Evolutionary conservation across 2,329 filamentous ascomycete genomes (phyloP).

Genomic region (Fusarium dlaminii): DNA sequence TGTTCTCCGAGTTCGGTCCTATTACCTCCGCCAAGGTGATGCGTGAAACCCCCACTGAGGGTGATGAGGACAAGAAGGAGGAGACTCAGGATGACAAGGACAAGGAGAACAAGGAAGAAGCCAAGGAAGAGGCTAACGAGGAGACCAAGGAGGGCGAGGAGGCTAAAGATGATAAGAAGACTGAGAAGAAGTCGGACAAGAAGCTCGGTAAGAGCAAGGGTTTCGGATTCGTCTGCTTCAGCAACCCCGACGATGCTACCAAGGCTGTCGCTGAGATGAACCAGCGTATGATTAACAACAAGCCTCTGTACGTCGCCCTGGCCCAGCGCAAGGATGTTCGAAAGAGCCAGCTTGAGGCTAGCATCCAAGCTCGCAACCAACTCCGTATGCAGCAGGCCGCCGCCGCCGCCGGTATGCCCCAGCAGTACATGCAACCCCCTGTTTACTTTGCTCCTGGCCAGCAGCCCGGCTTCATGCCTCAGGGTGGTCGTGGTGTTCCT

Average conservation of each 20-base stretch:
- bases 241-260: constrained; percentile 98
- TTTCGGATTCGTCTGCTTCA: constrained; percentile 99
- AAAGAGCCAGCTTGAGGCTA: constrained; percentile 98
- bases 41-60: constrained; percentile 76
- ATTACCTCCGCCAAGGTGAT: constrained; percentile 99
- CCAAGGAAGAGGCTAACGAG: constrained; percentile 60
- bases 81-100: constrained; percentile 59
- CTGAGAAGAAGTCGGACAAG: constrained; percentile 67
- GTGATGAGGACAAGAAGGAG: constrained; percentile 66
- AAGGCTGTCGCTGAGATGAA: constrained; percentile 99
- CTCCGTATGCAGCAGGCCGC: constrained; percentile 98
- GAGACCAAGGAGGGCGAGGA: constrained; percentile 60
- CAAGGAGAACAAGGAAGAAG: constrained; percentile 56
- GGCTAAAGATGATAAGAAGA: constrained; percentile 64
- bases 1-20: constrained; percentile 90
- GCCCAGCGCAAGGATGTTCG: constrained; percentile 99
- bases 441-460: constrained; percentile 92
- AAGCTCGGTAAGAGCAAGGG: constrained; percentile 98
- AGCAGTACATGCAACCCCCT: constrained; percentile 86
- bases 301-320: constrained; percentile 97
- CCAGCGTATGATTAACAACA: constrained; percentile 97
- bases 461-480: constrained; percentile 75
- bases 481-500: constrained; percentile 71
- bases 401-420: constrained; percentile 87
- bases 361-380: constrained; percentile 98